Base-by-base conservation (phyloP, 140 eudicot species). In the Cichorium intybus region DNA sequence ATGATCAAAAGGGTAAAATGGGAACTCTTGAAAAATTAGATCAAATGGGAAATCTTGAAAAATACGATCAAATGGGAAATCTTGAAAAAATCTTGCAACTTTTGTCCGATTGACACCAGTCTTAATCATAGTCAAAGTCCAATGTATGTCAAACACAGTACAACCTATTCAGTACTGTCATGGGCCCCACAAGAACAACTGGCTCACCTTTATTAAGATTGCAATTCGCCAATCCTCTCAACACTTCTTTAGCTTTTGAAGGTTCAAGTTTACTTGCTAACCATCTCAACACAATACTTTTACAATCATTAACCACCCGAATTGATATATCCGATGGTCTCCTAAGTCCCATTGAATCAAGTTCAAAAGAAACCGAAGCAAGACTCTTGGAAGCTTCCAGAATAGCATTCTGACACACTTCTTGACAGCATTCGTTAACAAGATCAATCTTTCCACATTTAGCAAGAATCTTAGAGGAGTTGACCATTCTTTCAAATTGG, bases 171-270 rank as follows among this genome's bases (percentile, higher is more conserved):
- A n/a, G n/a, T n/a, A n/a, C 6, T 27, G 31, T 27, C 31, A 27
- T 27, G 31, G 31, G 31, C 31, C 31, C 31, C 31, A 35, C 11
- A 22, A 10, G 22, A 55, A 29, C 16, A 63, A 6, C 34, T 1
- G 3, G 37, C 75, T 81, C n/a, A 92, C 99, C 99, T 83, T 92
- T 88, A 72, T 92, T 92, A 41, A 81, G 86, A 20, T 87, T 92
- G 95, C 99, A 92, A 69, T 85, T 92, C 10, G 97, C 84, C 52
- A 92, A 77, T 54, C 99, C 99, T 73, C 96, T 68, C 58, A 92
- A 82, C 59, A 88, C 93, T 55, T 83, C 90, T 67, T 88, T 92
- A 14, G 99, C 99, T 60, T 48, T 65, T 60, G 78, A 52, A 46
- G 95, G 85, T 67, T 88, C 89, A 49, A 85, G 96, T 76, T 83